Evolutionary conservation across 768 basidiomycete genomes (phyloP).

Genomic region (Mycena metata): DNA sequence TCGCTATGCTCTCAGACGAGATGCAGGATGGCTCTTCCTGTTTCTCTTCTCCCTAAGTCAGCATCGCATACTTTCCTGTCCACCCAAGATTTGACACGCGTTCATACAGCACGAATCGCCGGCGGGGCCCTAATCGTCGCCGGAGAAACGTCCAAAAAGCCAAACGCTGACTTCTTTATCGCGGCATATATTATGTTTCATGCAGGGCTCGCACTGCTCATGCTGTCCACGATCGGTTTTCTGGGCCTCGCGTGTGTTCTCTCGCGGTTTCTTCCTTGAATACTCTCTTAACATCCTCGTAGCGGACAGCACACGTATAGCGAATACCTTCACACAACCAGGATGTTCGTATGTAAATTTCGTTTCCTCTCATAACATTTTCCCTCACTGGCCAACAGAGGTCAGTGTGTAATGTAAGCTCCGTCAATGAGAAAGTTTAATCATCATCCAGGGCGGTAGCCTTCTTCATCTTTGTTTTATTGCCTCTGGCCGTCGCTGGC

Average conservation of each 20-base stretch:
- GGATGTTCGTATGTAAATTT: slow-evolving; percentile 34
- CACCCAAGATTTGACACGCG: not conserved
- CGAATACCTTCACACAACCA: slow-evolving; percentile 50
- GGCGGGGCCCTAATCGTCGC: slow-evolving; percentile 71
- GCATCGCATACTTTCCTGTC: slow-evolving; percentile 40
- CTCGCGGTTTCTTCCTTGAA: slow-evolving; percentile 20
- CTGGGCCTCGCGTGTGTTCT: slow-evolving; percentile 63
- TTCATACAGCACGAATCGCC: slow-evolving; percentile 65
- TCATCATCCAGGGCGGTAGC: slow-evolving; percentile 45
- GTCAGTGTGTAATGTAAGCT: slow-evolving; percentile 11
- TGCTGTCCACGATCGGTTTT: slow-evolving; percentile 61
- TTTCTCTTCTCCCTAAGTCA: slow-evolving; percentile 70
- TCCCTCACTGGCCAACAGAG: slow-evolving; percentile 21
- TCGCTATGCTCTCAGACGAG: slow-evolving; percentile 69
- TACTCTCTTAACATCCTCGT: slow-evolving; percentile 39
- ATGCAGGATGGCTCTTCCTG: slow-evolving; percentile 80
- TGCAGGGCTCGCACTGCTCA: slow-evolving; percentile 55
- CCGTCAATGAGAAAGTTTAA: not conserved
- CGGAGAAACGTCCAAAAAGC: slow-evolving; percentile 56
- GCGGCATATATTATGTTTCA: slow-evolving; percentile 67
- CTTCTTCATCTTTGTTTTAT: slow-evolving; percentile 47
- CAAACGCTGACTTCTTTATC: slow-evolving; percentile 60
- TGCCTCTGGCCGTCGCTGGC: slow-evolving; percentile 61
- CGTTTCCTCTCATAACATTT: not conserved
- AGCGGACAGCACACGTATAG: slow-evolving; percentile 68